Evolutionary conservation across 768 basidiomycete species (phyloP), one percentile per base, ranked within the genome.

Genomic region (Lentinus brumalis): DNA sequence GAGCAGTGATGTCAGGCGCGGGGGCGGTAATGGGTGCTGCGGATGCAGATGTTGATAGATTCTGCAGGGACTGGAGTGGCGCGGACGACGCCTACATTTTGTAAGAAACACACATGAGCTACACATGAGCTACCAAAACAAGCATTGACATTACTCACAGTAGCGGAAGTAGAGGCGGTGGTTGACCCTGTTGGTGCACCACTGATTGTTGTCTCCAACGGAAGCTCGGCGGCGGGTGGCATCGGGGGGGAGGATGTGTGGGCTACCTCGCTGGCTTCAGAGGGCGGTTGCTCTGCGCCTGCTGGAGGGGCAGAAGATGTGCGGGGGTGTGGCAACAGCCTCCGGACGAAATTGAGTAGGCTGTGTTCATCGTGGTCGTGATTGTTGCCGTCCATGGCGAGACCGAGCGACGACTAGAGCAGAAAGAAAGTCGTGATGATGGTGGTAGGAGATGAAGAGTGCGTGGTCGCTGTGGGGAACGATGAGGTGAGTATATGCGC

Each of bases 341-440:
- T 54, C 30, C 55, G 59, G 21, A 66, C 47, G 52, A 62, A 46
- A 44, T 47, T 55, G 42, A 52, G 15, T 35, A 65, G 59, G 40
- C 11, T 56, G 58, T 14, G 66, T 61, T 59, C 50, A 57, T 50
- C 44, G 59, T 60, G 45, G 39, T 38, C 45, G 21, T 61, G 53
- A 35, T 61, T 56, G 49, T 61, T 63, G 50, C 64, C 59, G 59
- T 66, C 63, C 67, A 69, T 69, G 59, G 50, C 31, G 56, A 41
- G 59, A 53, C 42, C 39, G 51, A 51, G 54, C 49, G 53, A 49
- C 41, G 41, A 45, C 29, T 46, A 55, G 30, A 26, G n/a, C 2
- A 26, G 31, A 38, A 6, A 50, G 40, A 40, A 40, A 31, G 53
- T 18, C 15, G 12, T 47, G 60, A 57, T 56, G 59, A 39, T 56